These are phyloP conservation scores for Tuber borchii DNA, from an alignment of 495 filamentous ascomycete genomes.

Conservation along the genomic window DNA sequence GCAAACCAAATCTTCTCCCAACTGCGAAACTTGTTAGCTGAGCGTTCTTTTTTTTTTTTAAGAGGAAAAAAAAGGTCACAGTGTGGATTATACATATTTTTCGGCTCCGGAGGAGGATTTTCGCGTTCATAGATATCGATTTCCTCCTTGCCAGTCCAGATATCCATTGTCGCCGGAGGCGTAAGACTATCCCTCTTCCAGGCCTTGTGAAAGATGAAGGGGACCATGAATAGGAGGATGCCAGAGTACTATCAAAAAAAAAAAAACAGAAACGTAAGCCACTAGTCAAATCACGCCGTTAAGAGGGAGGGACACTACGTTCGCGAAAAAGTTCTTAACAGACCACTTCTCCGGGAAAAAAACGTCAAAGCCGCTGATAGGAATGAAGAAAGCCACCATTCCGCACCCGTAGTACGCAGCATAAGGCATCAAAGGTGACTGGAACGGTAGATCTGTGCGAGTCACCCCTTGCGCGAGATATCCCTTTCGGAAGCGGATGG, in stretches of 20 bases:
- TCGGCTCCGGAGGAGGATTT: conserved; percentile 26
- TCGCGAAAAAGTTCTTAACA: conserved; percentile 23
- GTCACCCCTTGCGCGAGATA: conserved; percentile 28
- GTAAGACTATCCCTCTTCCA: conserved; percentile 45
- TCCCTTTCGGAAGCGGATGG: conserved; percentile 35
- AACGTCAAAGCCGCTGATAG: conserved; percentile 38
- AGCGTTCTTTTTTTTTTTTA: background rate
- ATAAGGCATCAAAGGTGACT: conserved; percentile 30
- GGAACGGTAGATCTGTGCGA: conserved; percentile 29
- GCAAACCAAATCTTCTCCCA: conserved; percentile 39
- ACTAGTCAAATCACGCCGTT: conserved; percentile 41
- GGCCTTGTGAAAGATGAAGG: conserved; percentile 54
- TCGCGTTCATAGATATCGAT: conserved; percentile 51
- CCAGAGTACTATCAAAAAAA: conserved; percentile 51
- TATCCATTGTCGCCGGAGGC: conserved; percentile 52
- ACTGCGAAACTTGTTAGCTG: background rate
- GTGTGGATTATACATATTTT: conserved; percentile 21
- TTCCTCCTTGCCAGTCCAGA: conserved; percentile 58
- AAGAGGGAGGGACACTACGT: conserved; percentile 11
- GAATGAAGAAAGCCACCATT: conserved; percentile 31
- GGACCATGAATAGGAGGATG: conserved; percentile 52
- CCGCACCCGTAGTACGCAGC: conserved; percentile 35
- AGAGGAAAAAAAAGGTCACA: background rate
- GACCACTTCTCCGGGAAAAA: conserved; percentile 30
- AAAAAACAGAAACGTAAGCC: background rate